Evolutionary conservation across 805 yeast genomes (phyloP), one percentile per base, ranked within the genome.

Genomic region (Ascoidea asiatica): DNA sequence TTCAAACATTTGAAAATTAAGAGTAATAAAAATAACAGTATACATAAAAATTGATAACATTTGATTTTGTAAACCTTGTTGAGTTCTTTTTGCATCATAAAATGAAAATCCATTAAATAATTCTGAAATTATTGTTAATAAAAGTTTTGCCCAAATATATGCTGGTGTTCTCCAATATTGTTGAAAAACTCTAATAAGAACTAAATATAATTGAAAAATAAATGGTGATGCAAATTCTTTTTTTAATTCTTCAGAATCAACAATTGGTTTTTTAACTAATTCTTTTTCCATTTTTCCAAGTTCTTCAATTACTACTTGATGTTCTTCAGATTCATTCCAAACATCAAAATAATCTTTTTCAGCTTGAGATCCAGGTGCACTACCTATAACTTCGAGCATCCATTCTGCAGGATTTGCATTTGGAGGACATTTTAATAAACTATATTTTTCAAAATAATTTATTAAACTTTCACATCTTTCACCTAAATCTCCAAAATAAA

Each of bases 401-500:
- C 80, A 81, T 60, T 81, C 89, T 33, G 88, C 88, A 21, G 89
- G 88, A 51, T 81, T 81, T 44, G 78, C 87, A 37, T 65, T 61
- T 11, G 59, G 60, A 36, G 65, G 69, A 65, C 92, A 83, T 44
- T 71, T 68, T 48, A 78, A 73, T 37, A 88, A 87, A 35, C 95
- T 84, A 57, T 79, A 63, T 52, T 70, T 70, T 63, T 82, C 89
- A 55, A 82, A 82, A 59, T 82, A 83, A 46, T 67, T 58, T 40
- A 79, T 72, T 59, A 83, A 66, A 2, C 77, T 66, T 37, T 53
- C 46, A 43, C 83, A 80, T 56, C 75, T 73, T 48, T 70, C 66
- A 52, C 92, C 92, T 53, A 82, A 76, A 50, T 81, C 88, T 53
- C 94, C 94, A 58, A 81, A 83, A 61, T 83, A 83, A 23, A 81